phyloP scores from a whole-genome alignment of 805 yeast species.

The Wickerhamiella bombiphila region DNA sequence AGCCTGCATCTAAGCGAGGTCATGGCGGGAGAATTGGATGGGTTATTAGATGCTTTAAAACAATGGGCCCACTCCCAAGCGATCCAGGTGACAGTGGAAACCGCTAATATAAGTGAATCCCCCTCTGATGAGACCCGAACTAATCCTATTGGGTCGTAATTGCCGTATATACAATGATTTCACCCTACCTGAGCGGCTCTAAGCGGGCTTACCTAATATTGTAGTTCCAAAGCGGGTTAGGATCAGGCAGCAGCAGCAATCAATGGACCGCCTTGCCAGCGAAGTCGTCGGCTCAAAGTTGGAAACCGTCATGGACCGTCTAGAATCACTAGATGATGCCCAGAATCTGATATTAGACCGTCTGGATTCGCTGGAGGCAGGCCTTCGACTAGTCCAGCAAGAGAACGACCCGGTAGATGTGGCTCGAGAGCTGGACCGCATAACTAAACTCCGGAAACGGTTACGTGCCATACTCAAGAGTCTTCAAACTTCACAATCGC shows the following conservation, averaged over 20 bases:
- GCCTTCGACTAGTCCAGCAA: not conserved
- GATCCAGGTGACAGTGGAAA: too few relatives aligned
- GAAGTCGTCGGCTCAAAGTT: not conserved
- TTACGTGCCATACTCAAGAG: not conserved
- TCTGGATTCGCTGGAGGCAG: not conserved
- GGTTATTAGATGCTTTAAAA: slow-evolving; percentile 38
- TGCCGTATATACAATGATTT: too few relatives aligned
- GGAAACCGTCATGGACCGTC: not conserved
- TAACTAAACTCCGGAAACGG: not conserved
- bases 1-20: slow-evolving; percentile 61
- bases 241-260: too few relatives aligned
- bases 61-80: slow-evolving; percentile 32
- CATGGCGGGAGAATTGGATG: slow-evolving; percentile 43
- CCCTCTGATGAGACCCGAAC: too few relatives aligned
- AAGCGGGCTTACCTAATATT: too few relatives aligned
- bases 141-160: too few relatives aligned
- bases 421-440: not conserved
- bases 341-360: not conserved
- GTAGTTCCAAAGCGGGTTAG: too few relatives aligned
- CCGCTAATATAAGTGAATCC: too few relatives aligned
- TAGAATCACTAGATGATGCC: slow-evolving; percentile 1
- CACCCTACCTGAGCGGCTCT: too few relatives aligned
- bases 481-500: not conserved
- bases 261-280: slow-evolving; percentile 1
- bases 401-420: not conserved